Base-by-base conservation (phyloP, 2,329 filamentous ascomycete species). In the Fusarium sp. region DNA sequence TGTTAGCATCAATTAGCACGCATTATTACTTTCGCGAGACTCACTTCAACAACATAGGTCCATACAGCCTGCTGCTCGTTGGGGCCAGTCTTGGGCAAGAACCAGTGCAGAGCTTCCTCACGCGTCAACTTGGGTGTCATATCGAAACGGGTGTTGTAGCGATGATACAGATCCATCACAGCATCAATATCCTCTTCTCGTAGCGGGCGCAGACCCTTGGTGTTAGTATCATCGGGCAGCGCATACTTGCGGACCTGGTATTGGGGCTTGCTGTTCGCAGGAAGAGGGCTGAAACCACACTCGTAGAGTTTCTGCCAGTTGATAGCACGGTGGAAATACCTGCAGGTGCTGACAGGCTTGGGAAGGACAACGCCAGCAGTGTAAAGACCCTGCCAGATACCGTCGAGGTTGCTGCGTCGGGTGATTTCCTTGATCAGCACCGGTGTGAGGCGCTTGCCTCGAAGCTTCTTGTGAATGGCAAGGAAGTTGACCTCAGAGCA, bases 351-450 rank as follows among this genome's bases (percentile, higher is more conserved):
- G 67, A 99, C 88, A 6, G 96, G 96, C 37, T 91, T 97, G 30
- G 96, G 96, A 3, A 99, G 86, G 38, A 99, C 90, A 20, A 95
- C 90, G 38, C 96, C 96, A 30, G 91, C 96, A 1, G 96, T 99
- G 83, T 97, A 98, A 61, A 99, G 92, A 50, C 95, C 96, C 81
- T 99, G 96, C 86, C 92, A 98, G 70, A 97, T 91, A 58, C 91
- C 92, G 69, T 92, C 85, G 47, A 94, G 82, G 80, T 98, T 97
- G 84, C 93, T 97, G 68, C 94, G 88, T 47, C 96, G 91, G 7
- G 96, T 99, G 74, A 99, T 93, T 79, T 99, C 96, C 80, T 97
- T 97, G 84, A 99, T 99, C 54, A 99, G 88, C 3, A 98, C 92
- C 0, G 96, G 96, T 0, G 96, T 90, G 42, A 99, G 88, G 55